Evolutionary conservation across 768 basidiomycete species (phyloP).

Genomic region (Mycena latifolia): DNA sequence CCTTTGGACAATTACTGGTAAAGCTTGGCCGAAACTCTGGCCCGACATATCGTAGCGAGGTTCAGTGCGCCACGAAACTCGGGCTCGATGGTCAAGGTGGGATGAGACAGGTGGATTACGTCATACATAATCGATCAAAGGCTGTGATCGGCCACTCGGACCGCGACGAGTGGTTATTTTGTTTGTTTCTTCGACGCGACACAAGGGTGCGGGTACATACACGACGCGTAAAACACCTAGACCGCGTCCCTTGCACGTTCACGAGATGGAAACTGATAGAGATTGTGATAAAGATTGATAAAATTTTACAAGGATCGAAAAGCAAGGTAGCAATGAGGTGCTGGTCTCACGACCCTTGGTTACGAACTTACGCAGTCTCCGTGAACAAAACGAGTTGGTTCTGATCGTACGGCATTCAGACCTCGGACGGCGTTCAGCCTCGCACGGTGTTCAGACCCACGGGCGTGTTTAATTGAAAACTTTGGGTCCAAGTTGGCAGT

Average conservation of each 20-base stretch:
- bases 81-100: neutral
- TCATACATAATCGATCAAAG: conserved; percentile 1
- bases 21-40: conserved; percentile 61
- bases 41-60: conserved; percentile 19
- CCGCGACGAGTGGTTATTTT: too few species aligned
- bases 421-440: too few species aligned
- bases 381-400: too few species aligned
- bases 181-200: neutral
- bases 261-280: neutral
- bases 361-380: neutral
- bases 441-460: too few species aligned
- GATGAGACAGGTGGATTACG: neutral
- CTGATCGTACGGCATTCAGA: too few species aligned
- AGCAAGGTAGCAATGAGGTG: conserved; percentile 24
- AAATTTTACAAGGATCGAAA: neutral
- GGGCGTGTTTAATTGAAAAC: too few species aligned
- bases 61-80: neutral
- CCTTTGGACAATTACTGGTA: conserved; percentile 59
- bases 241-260: neutral
- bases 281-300: neutral
- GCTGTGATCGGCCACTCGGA: too few species aligned
- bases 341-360: conserved; percentile 7
- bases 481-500: neutral
- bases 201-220: too few species aligned
- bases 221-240: neutral